Evolutionary conservation across 768 basidiomycete genomes (phyloP), one percentile per base, ranked within the genome.

Genomic region (Terana coerulea): DNA sequence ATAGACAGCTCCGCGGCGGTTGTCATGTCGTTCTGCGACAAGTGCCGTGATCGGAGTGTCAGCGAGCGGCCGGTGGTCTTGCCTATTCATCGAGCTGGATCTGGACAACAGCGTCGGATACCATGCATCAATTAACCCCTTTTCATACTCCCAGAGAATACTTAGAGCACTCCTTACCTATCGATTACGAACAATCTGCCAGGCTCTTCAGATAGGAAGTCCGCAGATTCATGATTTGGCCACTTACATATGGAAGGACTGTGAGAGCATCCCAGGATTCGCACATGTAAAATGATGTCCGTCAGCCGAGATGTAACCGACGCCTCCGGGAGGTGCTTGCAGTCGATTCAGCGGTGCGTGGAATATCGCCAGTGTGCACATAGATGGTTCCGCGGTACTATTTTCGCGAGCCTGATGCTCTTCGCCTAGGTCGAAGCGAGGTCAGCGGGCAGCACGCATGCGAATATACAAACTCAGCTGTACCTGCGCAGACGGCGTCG

Each of bases 171-270:
- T n/a, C 49, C 59, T 10, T 43, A 77, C 77, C 65, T 72, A 49
- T 80, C 81, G 52, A 77, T 75, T 17, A 80, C 76, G 43, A 81
- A 82, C 15, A 80, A 75, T 5, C 78, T 79, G 42, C 3, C n/a
- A n/a, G n/a, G n/a, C n/a, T n/a, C n/a, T n/a, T n/a, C n/a, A n/a
- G 19, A 22, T 2, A 14, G 0, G 14, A 21, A 45, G 21, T 49
- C 3, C 10, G 25, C 39, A 24, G 4, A 25, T 30, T n/a, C n/a
- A n/a, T n/a, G n/a, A 5, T 7, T 19, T 9, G 29, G n/a, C 3
- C 2, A 71, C 80, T 52, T 61, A 83, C 79, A 84, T 79, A 61
- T 84, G 81, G 65, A 76, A 83, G 0, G 82, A 71, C 56, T 76
- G 80, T n/a, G 74, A 75, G 62, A 77, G 61, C 8, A 75, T 67